A percentile compares a stretch with the other conserved stretches of the same genome.
Evolutionary conservation across 768 basidiomycete species (phyloP).

Genomic region (Lactarius sanguifluus): DNA sequence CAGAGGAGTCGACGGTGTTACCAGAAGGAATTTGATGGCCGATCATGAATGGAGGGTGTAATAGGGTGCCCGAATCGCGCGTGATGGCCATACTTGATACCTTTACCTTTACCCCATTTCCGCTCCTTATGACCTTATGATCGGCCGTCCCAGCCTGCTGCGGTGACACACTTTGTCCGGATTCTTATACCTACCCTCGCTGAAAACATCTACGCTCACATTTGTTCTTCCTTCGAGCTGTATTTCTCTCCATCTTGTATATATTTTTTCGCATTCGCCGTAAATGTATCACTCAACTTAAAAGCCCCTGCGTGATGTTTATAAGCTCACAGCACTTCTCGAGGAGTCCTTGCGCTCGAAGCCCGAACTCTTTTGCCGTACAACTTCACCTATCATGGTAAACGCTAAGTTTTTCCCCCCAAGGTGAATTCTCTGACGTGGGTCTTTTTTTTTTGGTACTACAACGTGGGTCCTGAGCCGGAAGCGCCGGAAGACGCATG

Average conservation of each 20-base stretch:
- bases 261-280: background rate
- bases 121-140: too few relatives aligned
- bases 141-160: background rate
- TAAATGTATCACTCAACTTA: background rate
- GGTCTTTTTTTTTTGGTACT: too few relatives aligned
- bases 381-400: background rate
- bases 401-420: background rate
- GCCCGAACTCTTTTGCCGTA: background rate
- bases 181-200: background rate
- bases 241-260: background rate
- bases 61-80: too few relatives aligned
- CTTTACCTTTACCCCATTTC: too few relatives aligned
- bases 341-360: background rate
- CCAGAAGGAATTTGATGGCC: too few relatives aligned
- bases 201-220: background rate
- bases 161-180: background rate
- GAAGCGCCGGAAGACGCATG: too few relatives aligned
- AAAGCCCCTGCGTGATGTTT: background rate
- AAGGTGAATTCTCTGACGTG: too few relatives aligned
- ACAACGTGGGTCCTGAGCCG: too few relatives aligned
- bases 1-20: background rate
- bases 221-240: background rate
- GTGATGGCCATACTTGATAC: background rate
- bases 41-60: too few relatives aligned
- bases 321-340: background rate